These are phyloP conservation scores for Amaranthus cruentus DNA, from an alignment of 148 eudicot species.

Conservation along the genomic window DNA sequence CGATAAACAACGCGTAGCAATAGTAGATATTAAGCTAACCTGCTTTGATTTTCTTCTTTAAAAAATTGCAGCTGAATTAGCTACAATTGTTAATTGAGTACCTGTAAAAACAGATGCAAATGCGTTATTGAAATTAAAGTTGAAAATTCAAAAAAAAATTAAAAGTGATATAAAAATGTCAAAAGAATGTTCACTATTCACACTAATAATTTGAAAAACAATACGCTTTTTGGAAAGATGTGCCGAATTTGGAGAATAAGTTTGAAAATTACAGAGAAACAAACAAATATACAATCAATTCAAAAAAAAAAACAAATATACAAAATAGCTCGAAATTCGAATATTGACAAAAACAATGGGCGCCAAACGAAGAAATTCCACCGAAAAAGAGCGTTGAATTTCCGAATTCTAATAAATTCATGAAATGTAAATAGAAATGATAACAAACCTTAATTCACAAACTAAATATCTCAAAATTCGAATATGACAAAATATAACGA, in stretches of 20 bases:
- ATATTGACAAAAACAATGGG: conserved; percentile 8
- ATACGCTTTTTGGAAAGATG: too few relatives aligned
- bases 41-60: not conserved
- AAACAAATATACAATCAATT: not conserved
- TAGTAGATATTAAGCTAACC: conserved; percentile 3
- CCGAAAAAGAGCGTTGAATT: not conserved
- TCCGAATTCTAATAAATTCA: not conserved
- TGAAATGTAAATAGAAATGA: not conserved
- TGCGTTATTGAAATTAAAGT: not conserved
- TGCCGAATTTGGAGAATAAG: not conserved
- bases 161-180: not conserved
- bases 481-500: not conserved
- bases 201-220: not conserved
- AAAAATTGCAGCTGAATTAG: not conserved
- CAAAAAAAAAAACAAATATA: not conserved
- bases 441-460: not conserved
- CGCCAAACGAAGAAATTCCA: conserved; percentile 9
- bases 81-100: not conserved
- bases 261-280: not conserved
- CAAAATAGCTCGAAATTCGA: not conserved
- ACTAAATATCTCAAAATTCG: too few relatives aligned
- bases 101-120: not conserved
- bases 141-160: not conserved
- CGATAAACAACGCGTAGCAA: too few relatives aligned
- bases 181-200: not conserved